Percentiles rank a stretch among this genome's conserved stretches.
Evolutionary conservation across 495 filamentous ascomycete species (phyloP).

Genomic region (Trichocladium antarcticum): DNA sequence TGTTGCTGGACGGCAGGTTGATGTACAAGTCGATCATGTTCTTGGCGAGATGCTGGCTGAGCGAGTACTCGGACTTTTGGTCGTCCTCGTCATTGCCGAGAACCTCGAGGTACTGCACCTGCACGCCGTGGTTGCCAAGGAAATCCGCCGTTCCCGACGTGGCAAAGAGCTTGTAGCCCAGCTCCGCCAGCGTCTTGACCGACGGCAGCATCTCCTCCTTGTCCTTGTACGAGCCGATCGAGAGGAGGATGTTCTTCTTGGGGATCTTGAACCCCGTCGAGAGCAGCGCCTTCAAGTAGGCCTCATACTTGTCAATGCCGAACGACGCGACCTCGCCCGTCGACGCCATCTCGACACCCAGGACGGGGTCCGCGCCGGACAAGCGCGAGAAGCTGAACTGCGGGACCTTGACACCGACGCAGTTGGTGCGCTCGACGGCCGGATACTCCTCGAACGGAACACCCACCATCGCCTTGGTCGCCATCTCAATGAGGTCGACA

Average conservation of each 20-base stretch:
- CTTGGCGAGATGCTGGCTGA: conserved; percentile 89
- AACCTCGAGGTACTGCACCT: conserved; percentile 83
- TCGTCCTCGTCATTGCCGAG: conserved; percentile 55
- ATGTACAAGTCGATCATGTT: conserved; percentile 97
- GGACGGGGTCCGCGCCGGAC: conserved; percentile 88
- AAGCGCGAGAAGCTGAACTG: conserved; percentile 98
- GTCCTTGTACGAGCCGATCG: conserved; percentile 94
- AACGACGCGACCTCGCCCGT: conserved; percentile 98
- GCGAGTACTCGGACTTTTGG: conserved; percentile 89
- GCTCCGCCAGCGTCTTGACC: conserved; percentile 70
- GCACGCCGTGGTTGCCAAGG: conserved; percentile 78
- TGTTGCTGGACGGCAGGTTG: conserved; percentile 96
- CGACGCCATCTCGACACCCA: conserved; percentile 98
- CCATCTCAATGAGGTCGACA: conserved; percentile 96
- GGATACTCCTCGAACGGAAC: conserved; percentile 75
- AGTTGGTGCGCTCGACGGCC: conserved; percentile 58
- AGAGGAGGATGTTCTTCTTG: conserved; percentile 89
- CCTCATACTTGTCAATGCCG: conserved; percentile 90
- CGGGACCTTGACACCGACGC: conserved; percentile 94
- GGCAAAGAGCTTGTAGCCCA: conserved; percentile 90
- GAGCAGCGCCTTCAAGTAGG: conserved; percentile 88
- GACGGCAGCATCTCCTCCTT: conserved; percentile 95
- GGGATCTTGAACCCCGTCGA: conserved; percentile 96
- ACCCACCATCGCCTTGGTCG: conserved; percentile 92
- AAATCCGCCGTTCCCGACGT: conserved; percentile 95